Conservation (phyloP, 2,329 filamentous ascomycete species). For the Madurella mycetomatis region DNA sequence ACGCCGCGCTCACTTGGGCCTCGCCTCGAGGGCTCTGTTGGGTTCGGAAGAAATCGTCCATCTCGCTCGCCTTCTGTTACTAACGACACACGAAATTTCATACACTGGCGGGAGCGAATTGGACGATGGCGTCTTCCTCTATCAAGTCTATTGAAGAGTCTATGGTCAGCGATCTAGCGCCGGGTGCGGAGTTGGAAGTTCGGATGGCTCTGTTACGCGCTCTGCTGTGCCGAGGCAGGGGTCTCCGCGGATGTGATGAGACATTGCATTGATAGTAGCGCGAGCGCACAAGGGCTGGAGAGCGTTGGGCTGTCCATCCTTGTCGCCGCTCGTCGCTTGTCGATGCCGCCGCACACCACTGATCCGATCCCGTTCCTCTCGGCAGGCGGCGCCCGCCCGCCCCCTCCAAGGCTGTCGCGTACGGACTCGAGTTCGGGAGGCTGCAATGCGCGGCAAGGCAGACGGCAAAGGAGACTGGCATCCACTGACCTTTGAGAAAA, state of each 20-base stretch:
- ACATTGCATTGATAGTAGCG: background rate
- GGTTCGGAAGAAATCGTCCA: slow-evolving; percentile 75
- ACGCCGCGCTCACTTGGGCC: slow-evolving; percentile 61
- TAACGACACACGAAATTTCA: slow-evolving; percentile 33
- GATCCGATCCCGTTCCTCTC: background rate
- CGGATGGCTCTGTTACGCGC: background rate
- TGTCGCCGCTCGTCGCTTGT: background rate
- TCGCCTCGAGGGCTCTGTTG: slow-evolving; percentile 77
- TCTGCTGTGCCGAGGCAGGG: slow-evolving; percentile 1
- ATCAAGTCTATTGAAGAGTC: slow-evolving; percentile 28
- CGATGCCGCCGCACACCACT: background rate
- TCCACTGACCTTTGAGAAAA: slow-evolving; percentile 33
- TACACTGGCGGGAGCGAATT: slow-evolving; percentile 35
- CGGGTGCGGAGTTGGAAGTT: slow-evolving; percentile 2
- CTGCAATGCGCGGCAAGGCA: background rate
- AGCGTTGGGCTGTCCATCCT: background rate
- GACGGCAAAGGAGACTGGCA: slow-evolving; percentile 8
- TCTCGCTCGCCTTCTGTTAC: slow-evolving; percentile 35
- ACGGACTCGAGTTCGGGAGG: background rate
- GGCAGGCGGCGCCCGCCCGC: no score
- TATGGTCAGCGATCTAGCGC: slow-evolving; percentile 16
- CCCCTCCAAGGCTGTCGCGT: background rate
- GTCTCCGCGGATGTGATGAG: background rate
- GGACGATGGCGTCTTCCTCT: slow-evolving; percentile 35
- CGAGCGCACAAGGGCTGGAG: background rate